These are phyloP conservation scores for Stentor roeselii DNA, from an alignment of 73 alveolate species.

Conservation along the genomic window DNA sequence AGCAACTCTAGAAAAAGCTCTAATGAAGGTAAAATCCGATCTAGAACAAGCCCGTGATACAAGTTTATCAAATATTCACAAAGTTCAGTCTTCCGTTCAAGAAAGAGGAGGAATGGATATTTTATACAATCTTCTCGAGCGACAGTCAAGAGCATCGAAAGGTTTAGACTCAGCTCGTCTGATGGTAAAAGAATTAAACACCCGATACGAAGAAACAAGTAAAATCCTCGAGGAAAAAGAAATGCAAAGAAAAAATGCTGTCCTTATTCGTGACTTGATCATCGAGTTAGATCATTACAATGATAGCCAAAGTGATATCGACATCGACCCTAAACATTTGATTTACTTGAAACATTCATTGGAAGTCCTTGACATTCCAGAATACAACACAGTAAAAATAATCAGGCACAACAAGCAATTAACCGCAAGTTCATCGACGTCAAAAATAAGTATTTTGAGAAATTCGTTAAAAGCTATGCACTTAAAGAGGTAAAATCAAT, in stretches of 20 bases:
- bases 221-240: constrained; percentile 5
- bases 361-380: not conserved
- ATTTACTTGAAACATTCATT: constrained; percentile 15
- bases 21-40: not conserved
- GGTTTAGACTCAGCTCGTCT: not conserved
- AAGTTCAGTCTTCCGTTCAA: not conserved
- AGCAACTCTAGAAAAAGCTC: not conserved
- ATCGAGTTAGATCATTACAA: not conserved
- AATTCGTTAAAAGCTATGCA: not conserved
- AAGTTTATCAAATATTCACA: not conserved
- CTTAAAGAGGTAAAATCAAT: not conserved
- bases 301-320: not conserved
- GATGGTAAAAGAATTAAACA: constrained; percentile 12
- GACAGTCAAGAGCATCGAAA: constrained; percentile 1
- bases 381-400: not conserved
- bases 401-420: constrained; percentile 20
- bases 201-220: not conserved
- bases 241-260: constrained; percentile 16
- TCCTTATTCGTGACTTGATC: not conserved
- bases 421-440: not conserved
- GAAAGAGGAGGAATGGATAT: constrained; percentile 6
- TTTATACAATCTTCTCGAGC: not conserved
- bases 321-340: not conserved
- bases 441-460: not conserved
- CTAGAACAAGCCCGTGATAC: not conserved